Base-by-base conservation (phyloP, 345 rosid genomes). In the Murraya paniculata region DNA sequence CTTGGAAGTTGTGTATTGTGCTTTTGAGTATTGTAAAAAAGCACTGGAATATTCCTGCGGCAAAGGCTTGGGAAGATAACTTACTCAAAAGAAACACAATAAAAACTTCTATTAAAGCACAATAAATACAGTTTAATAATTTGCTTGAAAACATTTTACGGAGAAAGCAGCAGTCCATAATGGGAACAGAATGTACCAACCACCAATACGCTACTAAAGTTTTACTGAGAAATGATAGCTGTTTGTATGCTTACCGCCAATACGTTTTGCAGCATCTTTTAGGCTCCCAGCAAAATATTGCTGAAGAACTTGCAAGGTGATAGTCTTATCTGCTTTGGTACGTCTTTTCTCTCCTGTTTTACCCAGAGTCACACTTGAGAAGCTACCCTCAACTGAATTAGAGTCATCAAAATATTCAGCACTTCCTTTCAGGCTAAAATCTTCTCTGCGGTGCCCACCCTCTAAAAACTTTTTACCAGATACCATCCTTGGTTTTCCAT, bases 221-320 rank as follows among this genome's bases (percentile, higher is more conserved):
- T 73, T 74, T 39, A 35, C 24, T 22, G 11, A 21, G 68, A 41
- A 60, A 74, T 27, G 41, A 10, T 6, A 53, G 27, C 25, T 71
- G 39, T 35, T 59, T 38, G 22, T 60, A 55, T 25, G 25, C 96
- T 87, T 88, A 96, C 98, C 97, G 67, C 98, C 97, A 16, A 96
- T 89, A 76, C 85, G 89, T 85, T 88, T 96, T 21, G 98, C 98
- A 73, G 98, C 99, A 85, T 94, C 97, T 88, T 96, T 96, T 56
- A 94, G 88, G 77, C 95, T 94, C 71, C 98, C 98, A 4, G 99
- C 81, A 59, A 96, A 94, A 78, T 94, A 87, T 61, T 89, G 90
- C 65, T 84, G 86, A 59, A 91, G 92, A 82, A 92, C 95, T 80
- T 91, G 88, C 86, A 91, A 84, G 69, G 91, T 88, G 79, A 94